A percentile compares a stretch with the other conserved stretches of the same genome.
phyloP scores from a whole-genome alignment of 306 rosid genomes.

The Hippophae tibetana region DNA sequence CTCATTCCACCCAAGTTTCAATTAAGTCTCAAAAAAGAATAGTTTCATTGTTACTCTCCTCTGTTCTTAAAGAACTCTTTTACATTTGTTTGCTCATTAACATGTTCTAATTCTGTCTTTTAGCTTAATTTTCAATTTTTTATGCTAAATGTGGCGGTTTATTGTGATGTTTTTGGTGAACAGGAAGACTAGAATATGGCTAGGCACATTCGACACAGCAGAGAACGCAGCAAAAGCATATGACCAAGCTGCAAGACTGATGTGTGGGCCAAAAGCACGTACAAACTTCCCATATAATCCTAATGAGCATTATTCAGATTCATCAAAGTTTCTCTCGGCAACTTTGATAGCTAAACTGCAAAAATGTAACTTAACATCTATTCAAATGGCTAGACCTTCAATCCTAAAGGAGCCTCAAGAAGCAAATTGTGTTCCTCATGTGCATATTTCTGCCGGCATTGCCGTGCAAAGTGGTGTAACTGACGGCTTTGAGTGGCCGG shows the following conservation, averaged over 20 bases:
- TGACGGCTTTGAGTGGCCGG: slow-evolving; percentile 22
- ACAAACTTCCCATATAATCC: slow-evolving; percentile 59
- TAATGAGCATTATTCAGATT: slow-evolving; percentile 32
- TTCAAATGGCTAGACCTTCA: slow-evolving; percentile 45
- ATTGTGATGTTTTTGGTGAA: background rate
- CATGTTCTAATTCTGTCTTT: too few relatives aligned
- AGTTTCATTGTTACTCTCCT: too few relatives aligned
- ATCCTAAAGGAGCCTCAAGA: slow-evolving; percentile 24
- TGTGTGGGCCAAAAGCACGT: slow-evolving; percentile 68
- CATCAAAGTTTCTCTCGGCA: slow-evolving; percentile 55
- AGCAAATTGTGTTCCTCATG: background rate
- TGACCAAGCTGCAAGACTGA: slow-evolving; percentile 75
- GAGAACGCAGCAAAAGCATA: slow-evolving; percentile 72
- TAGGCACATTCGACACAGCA: slow-evolving; percentile 27
- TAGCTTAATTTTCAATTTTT: too few relatives aligned
- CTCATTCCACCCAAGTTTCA: background rate
- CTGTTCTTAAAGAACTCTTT: too few relatives aligned
- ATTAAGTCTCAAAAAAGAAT: too few relatives aligned
- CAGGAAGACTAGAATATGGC: slow-evolving; percentile 76
- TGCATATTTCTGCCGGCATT: slow-evolving; percentile 4
- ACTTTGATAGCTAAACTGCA: slow-evolving; percentile 53
- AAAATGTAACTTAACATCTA: slow-evolving; percentile 71
- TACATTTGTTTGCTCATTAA: too few relatives aligned
- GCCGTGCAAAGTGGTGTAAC: slow-evolving; percentile 15
- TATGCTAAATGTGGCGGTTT: too few relatives aligned